Conservation (phyloP, 495 filamentous ascomycete genomes). For the Parathielavia hyrcaniae region DNA sequence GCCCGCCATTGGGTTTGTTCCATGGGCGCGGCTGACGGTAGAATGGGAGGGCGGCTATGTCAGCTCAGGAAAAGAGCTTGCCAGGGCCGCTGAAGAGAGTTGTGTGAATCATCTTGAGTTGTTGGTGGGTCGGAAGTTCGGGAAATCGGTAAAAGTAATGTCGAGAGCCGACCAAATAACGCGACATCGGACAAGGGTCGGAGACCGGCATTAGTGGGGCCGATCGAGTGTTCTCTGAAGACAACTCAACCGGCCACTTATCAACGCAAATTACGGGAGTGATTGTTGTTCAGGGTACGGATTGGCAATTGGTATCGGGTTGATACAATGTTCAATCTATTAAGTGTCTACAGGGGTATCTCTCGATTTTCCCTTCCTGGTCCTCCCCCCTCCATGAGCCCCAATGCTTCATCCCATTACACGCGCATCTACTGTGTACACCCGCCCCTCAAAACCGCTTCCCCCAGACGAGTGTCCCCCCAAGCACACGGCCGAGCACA, state of each 20-base stretch:
- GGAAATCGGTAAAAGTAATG: neutral
- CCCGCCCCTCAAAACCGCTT: conserved; percentile 33
- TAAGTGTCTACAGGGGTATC: conserved; percentile 7
- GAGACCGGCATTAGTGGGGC: conserved; percentile 10
- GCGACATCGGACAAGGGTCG: conserved; percentile 19
- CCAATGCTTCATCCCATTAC: neutral
- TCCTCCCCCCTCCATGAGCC: neutral
- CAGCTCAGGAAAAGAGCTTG: neutral
- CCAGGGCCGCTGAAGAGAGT: neutral
- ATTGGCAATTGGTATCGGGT: neutral
- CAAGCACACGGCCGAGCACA: conserved; percentile 33
- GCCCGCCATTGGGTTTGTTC: conserved; percentile 19
- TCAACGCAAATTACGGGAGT: too few relatives aligned
- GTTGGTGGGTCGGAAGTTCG: neutral
- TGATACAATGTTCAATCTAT: neutral
- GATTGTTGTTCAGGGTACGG: neutral
- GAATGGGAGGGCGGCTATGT: neutral
- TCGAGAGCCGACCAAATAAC: neutral
- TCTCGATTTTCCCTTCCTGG: neutral
- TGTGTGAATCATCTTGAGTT: conserved; percentile 7
- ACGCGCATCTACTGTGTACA: too few relatives aligned
- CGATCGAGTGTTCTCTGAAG: neutral
- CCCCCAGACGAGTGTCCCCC: conserved; percentile 37
- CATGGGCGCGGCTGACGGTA: neutral
- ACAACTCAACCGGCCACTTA: too few relatives aligned